These are phyloP conservation scores for Santalum album DNA, from an alignment of 164 flowering plant genomes.

Conservation along the genomic window DNA sequence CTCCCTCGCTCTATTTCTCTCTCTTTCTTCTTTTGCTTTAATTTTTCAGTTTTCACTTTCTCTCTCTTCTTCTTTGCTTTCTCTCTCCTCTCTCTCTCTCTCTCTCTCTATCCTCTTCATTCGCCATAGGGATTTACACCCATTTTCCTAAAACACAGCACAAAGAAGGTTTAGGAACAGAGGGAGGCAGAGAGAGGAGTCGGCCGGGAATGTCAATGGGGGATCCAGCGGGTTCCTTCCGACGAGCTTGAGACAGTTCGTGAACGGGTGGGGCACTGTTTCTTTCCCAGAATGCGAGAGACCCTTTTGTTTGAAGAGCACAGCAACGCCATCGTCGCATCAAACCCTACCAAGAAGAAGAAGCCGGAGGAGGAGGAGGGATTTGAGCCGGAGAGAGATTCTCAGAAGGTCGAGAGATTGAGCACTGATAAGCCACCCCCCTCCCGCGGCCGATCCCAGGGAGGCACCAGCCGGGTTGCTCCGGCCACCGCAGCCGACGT, in stretches of 20 bases:
- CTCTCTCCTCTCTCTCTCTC: conserved; percentile 3
- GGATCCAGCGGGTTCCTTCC: no score
- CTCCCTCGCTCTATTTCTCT: no score
- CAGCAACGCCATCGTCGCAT: conserved; percentile 1
- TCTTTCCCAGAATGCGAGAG: conserved; percentile 39
- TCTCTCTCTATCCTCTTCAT: not conserved
- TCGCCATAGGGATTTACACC: conserved; percentile 17
- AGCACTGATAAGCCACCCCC: conserved; percentile 2
- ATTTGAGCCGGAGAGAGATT: not conserved
- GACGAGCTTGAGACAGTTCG: no score
- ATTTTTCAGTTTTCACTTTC: conserved; percentile 1
- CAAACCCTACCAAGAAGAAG: conserved; percentile 18
- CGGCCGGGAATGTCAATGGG: conserved; percentile 24
- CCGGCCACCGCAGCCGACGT: conserved; percentile 22
- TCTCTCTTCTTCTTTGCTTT: conserved; percentile 7
- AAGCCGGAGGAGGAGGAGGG: conserved; percentile 15
- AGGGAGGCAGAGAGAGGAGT: conserved; percentile 4
- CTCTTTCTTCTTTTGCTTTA: not conserved
- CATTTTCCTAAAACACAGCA: conserved; percentile 10
- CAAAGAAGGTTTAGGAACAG: no score
- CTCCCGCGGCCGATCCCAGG: conserved; percentile 37
- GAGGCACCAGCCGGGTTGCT: conserved; percentile 35
- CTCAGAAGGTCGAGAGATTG: not conserved
- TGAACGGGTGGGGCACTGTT: no score
- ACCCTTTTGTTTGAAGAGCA: conserved; percentile 13